Conservation (phyloP, 108 stramenopile species). For the Pseudonitzschia delicatissima region DNA sequence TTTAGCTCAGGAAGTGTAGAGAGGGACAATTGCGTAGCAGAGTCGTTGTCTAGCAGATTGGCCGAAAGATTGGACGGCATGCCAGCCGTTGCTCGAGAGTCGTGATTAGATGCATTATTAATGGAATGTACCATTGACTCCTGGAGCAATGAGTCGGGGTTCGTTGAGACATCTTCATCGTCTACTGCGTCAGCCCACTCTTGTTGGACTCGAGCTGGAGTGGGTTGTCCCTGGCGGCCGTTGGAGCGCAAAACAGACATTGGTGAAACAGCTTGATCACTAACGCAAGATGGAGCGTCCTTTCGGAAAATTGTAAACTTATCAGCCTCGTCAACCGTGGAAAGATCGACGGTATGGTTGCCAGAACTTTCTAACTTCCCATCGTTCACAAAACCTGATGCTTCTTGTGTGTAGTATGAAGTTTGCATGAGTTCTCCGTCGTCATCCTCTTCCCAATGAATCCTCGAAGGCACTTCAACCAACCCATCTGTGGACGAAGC, state of each 20-base stretch:
- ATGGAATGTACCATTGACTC: slow-evolving; percentile 25
- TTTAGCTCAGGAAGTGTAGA: neutral
- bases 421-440: slow-evolving; percentile 12
- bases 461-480: neutral
- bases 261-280: slow-evolving; percentile 14
- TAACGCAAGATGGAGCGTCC: neutral
- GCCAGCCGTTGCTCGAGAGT: neutral
- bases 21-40: neutral
- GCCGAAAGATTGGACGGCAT: neutral
- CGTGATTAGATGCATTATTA: neutral
- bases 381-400: neutral
- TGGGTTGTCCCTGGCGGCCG: slow-evolving; percentile 4
- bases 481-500: neutral
- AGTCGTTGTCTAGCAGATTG: neutral
- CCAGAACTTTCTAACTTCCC: neutral
- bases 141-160: slow-evolving; percentile 21
- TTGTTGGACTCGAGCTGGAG: slow-evolving; percentile 18
- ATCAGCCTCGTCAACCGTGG: neutral
- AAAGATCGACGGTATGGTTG: neutral
- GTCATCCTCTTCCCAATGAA: slow-evolving; percentile 12
- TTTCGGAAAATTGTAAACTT: neutral
- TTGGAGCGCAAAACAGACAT: neutral
- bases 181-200: slow-evolving; percentile 19
- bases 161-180: slow-evolving; percentile 1
- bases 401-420: slow-evolving; percentile 8